Evolutionary conservation across 2,329 filamentous ascomycete genomes (phyloP).

Genomic region (Ophiostoma angusticollis): DNA sequence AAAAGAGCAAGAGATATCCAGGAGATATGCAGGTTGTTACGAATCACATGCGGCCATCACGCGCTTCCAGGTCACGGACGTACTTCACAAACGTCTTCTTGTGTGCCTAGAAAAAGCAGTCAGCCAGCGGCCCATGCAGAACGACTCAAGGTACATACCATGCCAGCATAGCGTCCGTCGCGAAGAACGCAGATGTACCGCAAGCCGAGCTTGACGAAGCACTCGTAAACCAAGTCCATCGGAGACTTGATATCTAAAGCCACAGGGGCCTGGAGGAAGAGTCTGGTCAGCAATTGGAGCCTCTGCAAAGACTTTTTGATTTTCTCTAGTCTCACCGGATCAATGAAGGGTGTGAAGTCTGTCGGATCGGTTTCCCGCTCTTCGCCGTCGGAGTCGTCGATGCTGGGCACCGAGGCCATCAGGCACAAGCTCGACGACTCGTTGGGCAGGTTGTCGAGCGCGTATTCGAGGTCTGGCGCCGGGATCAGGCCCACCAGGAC

Average conservation of each 20-base stretch:
- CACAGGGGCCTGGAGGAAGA: conserved; percentile 52
- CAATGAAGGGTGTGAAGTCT: conserved; percentile 84
- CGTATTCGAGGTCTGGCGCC: conserved; percentile 85
- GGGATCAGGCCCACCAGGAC: conserved; percentile 84
- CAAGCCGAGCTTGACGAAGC: conserved; percentile 86
- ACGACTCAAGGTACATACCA: conserved; percentile 45
- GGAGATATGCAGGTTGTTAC: background rate
- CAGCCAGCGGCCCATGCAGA: background rate
- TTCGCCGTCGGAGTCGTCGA: conserved; percentile 50
- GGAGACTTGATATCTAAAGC: conserved; percentile 78
- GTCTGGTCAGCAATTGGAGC: background rate
- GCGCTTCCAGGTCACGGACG: conserved; percentile 65
- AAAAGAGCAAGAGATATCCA: background rate
- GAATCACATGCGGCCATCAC: conserved; percentile 5
- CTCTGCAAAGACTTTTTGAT: no score
- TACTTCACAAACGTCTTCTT: conserved; percentile 97
- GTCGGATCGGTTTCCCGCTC: conserved; percentile 44
- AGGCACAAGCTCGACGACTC: conserved; percentile 64
- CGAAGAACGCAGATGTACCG: conserved; percentile 82
- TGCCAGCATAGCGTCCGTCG: conserved; percentile 74
- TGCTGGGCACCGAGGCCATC: conserved; percentile 58
- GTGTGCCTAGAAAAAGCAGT: conserved; percentile 47
- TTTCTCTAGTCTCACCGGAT: conserved; percentile 65
- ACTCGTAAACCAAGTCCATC: conserved; percentile 92
- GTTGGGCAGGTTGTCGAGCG: conserved; percentile 69